These are phyloP conservation scores for Ambrosia artemisiifolia DNA, from an alignment of 129 eudicot genomes.

Conservation along the genomic window DNA sequence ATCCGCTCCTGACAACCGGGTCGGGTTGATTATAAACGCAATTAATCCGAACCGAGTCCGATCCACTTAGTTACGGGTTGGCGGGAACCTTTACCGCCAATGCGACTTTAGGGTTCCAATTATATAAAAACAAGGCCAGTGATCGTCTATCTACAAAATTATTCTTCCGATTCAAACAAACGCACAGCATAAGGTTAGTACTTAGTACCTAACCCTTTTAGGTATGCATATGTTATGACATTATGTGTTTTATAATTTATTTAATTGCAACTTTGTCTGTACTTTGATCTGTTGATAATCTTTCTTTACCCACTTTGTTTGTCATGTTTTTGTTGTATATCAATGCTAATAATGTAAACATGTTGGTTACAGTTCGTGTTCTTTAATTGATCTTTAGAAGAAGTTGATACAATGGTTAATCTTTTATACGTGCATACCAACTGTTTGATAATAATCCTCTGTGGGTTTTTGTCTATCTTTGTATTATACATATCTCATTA, in stretches of 20 bases:
- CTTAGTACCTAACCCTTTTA: background rate
- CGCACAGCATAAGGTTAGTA: conserved; percentile 8
- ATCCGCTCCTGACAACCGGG: background rate
- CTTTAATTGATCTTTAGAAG: background rate
- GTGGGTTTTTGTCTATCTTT: background rate
- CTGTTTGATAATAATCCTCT: conserved; percentile 10
- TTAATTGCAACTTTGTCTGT: conserved; percentile 1
- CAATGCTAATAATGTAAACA: background rate
- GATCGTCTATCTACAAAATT: background rate
- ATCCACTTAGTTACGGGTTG: conserved; percentile 10
- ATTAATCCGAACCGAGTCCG: background rate
- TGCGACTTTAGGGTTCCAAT: conserved; percentile 15
- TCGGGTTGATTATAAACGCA: background rate
- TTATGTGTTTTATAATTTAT: background rate
- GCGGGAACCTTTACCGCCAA: conserved; percentile 34
- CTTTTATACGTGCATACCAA: background rate
- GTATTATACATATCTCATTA: background rate
- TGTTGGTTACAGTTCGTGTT: background rate
- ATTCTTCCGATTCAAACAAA: background rate
- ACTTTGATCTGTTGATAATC: conserved; percentile 1
- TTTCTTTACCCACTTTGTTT: background rate
- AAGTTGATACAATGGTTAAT: background rate
- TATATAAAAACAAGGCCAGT: background rate
- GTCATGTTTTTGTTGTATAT: background rate
- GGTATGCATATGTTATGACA: background rate